Conservation (phyloP, 192 early-diverging fungal genomes). For the Coemansia sp. region DNA sequence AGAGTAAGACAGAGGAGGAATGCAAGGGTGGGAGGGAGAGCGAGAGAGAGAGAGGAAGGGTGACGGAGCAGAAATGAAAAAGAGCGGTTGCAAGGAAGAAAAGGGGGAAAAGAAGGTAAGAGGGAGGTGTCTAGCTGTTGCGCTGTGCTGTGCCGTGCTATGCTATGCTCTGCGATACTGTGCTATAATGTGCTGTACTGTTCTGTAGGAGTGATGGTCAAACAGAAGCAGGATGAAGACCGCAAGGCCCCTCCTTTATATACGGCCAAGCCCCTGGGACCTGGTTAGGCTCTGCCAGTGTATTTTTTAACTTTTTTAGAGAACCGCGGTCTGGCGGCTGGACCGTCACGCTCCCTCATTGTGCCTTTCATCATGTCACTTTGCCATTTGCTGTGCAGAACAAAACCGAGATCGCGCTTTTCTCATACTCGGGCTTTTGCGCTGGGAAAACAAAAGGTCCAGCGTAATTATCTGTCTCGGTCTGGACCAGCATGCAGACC, state of each 20-base stretch:
- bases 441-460: neutral
- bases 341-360: neutral
- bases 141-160: too few species aligned
- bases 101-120: too few species aligned
- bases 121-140: too few species aligned
- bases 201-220: neutral
- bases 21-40: neutral
- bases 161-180: too few species aligned
- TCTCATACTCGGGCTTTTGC: neutral
- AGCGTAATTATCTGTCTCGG: neutral
- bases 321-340: conserved; percentile 5
- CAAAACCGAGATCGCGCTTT: neutral
- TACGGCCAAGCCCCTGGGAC: conserved; percentile 3
- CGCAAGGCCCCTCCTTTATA: neutral
- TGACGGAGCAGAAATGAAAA: neutral
- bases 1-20: neutral
- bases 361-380: neutral
- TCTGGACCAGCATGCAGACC: neutral
- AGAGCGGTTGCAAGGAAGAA: neutral
- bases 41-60: neutral
- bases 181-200: neutral
- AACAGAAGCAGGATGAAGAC: neutral
- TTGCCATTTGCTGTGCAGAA: neutral
- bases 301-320: neutral
- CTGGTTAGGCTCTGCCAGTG: neutral